These are phyloP conservation scores for Setaria viridis DNA, from an alignment of 202 grass and related monocot genomes.

Conservation along the genomic window DNA sequence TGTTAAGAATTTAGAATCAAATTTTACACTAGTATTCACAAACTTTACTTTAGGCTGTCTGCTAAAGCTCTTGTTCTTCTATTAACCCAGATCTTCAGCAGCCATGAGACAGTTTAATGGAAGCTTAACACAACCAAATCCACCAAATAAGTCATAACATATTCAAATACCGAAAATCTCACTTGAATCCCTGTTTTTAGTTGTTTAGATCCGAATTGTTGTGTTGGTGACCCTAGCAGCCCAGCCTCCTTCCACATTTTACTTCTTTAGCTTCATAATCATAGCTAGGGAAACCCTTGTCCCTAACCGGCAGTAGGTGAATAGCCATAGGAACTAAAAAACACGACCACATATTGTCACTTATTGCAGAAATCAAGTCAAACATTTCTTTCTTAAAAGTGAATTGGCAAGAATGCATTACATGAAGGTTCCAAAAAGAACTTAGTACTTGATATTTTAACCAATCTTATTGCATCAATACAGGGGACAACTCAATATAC, in stretches of 20 bases:
- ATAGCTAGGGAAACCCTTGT: background rate
- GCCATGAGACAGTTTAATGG: background rate
- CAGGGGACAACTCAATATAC: background rate
- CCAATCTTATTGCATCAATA: background rate
- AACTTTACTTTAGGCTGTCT: background rate
- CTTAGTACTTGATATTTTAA: background rate
- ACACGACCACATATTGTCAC: background rate
- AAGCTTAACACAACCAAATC: background rate
- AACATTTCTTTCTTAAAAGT: conserved; percentile 5
- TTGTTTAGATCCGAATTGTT: conserved; percentile 5
- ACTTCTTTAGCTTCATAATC: background rate
- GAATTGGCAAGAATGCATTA: background rate
- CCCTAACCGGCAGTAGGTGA: background rate
- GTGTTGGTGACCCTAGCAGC: background rate
- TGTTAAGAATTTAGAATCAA: background rate
- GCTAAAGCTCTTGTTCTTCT: background rate
- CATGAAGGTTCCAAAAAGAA: background rate
- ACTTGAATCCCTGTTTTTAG: background rate
- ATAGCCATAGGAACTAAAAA: background rate
- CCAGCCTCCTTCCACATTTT: background rate
- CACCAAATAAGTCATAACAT: background rate
- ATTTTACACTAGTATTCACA: background rate
- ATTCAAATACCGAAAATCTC: background rate
- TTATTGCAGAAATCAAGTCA: conserved; percentile 1
- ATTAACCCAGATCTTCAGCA: conserved; percentile 1